Conservation (phyloP, 2,329 filamentous ascomycete genomes). For the Cercospora zeina region DNA sequence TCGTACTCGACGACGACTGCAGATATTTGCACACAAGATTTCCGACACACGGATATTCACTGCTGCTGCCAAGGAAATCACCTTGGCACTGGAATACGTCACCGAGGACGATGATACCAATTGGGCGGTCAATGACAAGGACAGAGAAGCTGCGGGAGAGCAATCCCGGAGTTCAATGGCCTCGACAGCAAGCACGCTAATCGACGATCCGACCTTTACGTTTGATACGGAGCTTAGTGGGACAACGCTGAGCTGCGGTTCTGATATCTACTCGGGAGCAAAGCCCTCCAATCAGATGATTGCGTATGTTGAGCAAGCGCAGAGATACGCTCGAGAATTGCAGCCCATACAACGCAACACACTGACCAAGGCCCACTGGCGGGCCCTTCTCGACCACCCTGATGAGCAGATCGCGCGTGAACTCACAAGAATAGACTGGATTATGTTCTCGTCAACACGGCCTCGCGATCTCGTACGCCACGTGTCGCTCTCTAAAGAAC, state of each 20-base stretch:
- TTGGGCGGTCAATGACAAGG: conserved; percentile 82
- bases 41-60: conserved; percentile 78
- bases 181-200: conserved; percentile 38
- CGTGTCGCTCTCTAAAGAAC: conserved; percentile 65
- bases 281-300: conserved; percentile 51
- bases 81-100: conserved; percentile 71
- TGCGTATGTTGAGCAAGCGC: conserved; percentile 73
- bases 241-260: conserved; percentile 35
- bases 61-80: conserved; percentile 81
- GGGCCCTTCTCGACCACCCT: conserved; percentile 81
- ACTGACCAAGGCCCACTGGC: conserved; percentile 83
- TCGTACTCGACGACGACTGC: conserved; percentile 68
- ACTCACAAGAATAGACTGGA: conserved; percentile 94
- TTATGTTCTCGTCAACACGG: conserved; percentile 94
- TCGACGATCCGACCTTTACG: conserved; percentile 39
- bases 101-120: conserved; percentile 86
- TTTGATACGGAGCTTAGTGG: conserved; percentile 37
- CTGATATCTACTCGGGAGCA: conserved; percentile 35
- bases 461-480: conserved; percentile 91
- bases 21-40: conserved; percentile 74
- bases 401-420: conserved; percentile 87
- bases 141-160: conserved; percentile 47
- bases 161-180: conserved; percentile 42
- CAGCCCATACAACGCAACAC: conserved; percentile 68
- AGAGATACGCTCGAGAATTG: conserved; percentile 71